Conservation (phyloP, 2,329 filamentous ascomycete genomes). For the Ophiosphaerella korrae region DNA sequence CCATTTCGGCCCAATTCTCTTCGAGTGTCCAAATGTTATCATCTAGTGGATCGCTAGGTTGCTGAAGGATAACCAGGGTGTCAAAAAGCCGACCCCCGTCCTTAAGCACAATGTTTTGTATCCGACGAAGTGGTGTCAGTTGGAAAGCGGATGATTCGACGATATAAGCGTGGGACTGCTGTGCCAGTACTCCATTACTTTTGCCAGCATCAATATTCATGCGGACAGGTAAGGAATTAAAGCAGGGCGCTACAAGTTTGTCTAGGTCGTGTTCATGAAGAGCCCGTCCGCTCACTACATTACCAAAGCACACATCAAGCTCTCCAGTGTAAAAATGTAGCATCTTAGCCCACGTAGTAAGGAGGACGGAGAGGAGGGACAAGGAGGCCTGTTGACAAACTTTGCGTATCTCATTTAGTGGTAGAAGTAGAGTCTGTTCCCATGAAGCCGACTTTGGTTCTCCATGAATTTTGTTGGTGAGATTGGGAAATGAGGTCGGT, state of each 20-base stretch:
- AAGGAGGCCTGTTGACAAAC: constrained; percentile 32
- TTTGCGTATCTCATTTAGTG: constrained; percentile 25
- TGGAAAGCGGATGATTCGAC: constrained; percentile 69
- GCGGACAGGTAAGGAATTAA: constrained; percentile 83
- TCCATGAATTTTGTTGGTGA: constrained; percentile 25
- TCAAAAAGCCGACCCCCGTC: constrained; percentile 71
- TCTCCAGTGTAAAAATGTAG: constrained; percentile 62
- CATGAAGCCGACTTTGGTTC: not conserved
- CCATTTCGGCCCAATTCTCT: constrained; percentile 67
- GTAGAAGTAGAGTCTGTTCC: constrained; percentile 13
- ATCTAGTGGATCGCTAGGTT: constrained; percentile 55
- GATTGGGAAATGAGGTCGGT: constrained; percentile 49
- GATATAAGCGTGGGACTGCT: constrained; percentile 66
- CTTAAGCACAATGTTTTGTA: constrained; percentile 62
- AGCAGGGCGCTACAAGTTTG: constrained; percentile 82
- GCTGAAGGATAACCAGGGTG: constrained; percentile 79
- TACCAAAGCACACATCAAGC: constrained; percentile 82
- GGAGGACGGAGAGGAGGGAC: constrained; percentile 67
- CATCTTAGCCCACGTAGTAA: constrained; percentile 73
- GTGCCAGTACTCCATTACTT: constrained; percentile 63
- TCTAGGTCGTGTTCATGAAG: constrained; percentile 69
- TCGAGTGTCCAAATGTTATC: constrained; percentile 57
- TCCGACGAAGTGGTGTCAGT: constrained; percentile 72
- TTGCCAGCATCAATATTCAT: constrained; percentile 56
- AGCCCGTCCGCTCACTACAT: constrained; percentile 79